phyloP scores from a whole-genome alignment of 2,329 filamentous ascomycete genomes.

The Trematosphaeria pertusa region DNA sequence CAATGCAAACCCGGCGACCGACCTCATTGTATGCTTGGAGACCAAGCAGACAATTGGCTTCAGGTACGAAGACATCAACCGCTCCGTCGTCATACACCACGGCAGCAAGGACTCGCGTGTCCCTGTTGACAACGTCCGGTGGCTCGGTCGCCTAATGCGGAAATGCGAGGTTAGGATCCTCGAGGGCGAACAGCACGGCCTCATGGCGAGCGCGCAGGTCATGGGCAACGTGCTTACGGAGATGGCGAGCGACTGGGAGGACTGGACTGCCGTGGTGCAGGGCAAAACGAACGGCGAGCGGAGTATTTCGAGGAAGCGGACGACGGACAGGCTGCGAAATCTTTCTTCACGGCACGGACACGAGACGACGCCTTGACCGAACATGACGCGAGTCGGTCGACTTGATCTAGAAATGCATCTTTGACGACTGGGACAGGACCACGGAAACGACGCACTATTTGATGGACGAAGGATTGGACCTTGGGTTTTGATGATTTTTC shows the following conservation, averaged over 20 bases:
- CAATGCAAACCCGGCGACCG: constrained; percentile 91
- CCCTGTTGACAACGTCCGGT: constrained; percentile 91
- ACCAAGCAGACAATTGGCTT: constrained; percentile 92
- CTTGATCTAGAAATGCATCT: no score
- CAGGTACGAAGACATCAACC: constrained; percentile 93
- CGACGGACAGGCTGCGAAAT: constrained; percentile 15
- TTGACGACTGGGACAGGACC: constrained; percentile 6
- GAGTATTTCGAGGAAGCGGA: constrained; percentile 16
- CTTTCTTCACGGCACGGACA: constrained; percentile 15
- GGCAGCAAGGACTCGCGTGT: constrained; percentile 89
- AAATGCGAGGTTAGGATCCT: constrained; percentile 90
- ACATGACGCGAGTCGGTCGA: not conserved
- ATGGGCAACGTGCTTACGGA: constrained; percentile 96
- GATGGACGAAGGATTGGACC: not conserved
- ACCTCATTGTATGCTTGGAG: constrained; percentile 91
- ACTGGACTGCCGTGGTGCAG: constrained; percentile 44
- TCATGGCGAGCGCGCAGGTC: constrained; percentile 92
- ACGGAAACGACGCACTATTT: constrained; percentile 6
- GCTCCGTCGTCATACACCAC: constrained; percentile 91
- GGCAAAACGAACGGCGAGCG: constrained; percentile 22
- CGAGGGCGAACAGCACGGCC: constrained; percentile 88
- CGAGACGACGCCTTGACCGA: constrained; percentile 5
- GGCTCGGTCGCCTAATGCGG: constrained; percentile 93
- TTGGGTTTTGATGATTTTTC: not conserved
- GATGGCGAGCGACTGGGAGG: constrained; percentile 85